Conservation (phyloP, 805 yeast genomes). For the Brettanomyces custersianus region DNA sequence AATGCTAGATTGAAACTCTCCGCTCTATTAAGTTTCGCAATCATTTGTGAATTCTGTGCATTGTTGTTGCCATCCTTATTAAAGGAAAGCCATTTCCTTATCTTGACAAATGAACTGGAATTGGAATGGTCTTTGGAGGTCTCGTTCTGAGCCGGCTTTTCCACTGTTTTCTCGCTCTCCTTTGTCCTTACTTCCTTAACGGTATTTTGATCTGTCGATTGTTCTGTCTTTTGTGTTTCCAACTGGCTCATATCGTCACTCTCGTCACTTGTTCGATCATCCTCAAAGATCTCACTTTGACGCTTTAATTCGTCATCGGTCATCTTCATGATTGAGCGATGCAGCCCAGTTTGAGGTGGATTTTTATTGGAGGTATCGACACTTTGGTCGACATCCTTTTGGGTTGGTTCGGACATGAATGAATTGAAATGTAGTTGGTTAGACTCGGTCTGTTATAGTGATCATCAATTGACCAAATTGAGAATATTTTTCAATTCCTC, state of each 20-base stretch:
- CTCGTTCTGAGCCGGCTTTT: neutral
- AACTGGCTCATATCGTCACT: neutral
- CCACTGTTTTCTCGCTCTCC: neutral
- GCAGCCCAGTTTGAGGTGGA: too few relatives aligned
- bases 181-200: neutral
- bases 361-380: too few relatives aligned
- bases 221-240: slow-evolving; percentile 1
- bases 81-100: slow-evolving; percentile 21
- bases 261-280: neutral
- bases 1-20: slow-evolving; percentile 52
- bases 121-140: slow-evolving; percentile 3
- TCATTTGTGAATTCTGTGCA: slow-evolving; percentile 10
- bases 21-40: slow-evolving; percentile 17
- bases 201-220: neutral
- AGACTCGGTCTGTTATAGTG: too few relatives aligned
- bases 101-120: slow-evolving; percentile 2
- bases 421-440: too few relatives aligned
- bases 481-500: too few relatives aligned
- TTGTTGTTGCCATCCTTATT: slow-evolving; percentile 17
- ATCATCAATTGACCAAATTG: too few relatives aligned
- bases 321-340: too few relatives aligned
- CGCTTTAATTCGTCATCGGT: neutral
- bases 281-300: neutral
- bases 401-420: too few relatives aligned
- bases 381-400: too few relatives aligned